phyloP scores from a whole-genome alignment of 108 stramenopile species.

The Pseudonitzschia delicatissima region DNA sequence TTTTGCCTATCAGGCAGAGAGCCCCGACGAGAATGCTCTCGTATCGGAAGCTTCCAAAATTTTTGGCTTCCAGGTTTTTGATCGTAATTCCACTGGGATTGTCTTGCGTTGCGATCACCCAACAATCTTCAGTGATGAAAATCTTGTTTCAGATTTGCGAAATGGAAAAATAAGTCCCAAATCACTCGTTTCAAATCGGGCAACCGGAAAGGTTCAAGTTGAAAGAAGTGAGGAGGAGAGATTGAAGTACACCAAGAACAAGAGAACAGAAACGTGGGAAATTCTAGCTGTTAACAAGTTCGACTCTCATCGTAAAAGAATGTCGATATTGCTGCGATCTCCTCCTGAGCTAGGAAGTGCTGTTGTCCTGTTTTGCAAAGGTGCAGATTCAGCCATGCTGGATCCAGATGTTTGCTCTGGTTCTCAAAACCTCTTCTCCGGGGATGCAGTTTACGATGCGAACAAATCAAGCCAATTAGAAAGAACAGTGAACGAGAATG shows the following conservation, averaged over 20 bases:
- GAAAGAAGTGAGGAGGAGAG: constrained; percentile 3
- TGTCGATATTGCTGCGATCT: constrained; percentile 91
- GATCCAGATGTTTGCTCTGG: constrained; percentile 52
- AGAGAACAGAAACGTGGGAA: constrained; percentile 57
- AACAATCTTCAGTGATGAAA: constrained; percentile 50
- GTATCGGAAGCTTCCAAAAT: constrained; percentile 75
- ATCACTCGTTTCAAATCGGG: constrained; percentile 52
- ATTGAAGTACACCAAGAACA: not conserved
- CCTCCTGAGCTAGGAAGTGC: constrained; percentile 71
- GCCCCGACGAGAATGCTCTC: constrained; percentile 90
- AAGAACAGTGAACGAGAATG: not conserved
- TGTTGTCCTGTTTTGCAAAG: constrained; percentile 83
- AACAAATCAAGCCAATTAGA: constrained; percentile 11
- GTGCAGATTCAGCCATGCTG: constrained; percentile 92
- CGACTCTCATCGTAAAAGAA: constrained; percentile 91
- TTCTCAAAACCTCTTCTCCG: constrained; percentile 13
- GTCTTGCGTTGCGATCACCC: constrained; percentile 55
- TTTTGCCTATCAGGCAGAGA: constrained; percentile 85
- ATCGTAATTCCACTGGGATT: constrained; percentile 70
- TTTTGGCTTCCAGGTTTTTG: constrained; percentile 79
- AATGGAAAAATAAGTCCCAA: constrained; percentile 45
- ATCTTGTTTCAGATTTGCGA: constrained; percentile 50
- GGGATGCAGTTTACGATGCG: not conserved
- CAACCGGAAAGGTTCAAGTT: constrained; percentile 21
- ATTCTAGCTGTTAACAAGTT: constrained; percentile 93